Percentiles rank a stretch among this genome's conserved stretches.
phyloP scores from a whole-genome alignment of 1,139 yeast species.

The Casaregolazyma lundiana region DNA sequence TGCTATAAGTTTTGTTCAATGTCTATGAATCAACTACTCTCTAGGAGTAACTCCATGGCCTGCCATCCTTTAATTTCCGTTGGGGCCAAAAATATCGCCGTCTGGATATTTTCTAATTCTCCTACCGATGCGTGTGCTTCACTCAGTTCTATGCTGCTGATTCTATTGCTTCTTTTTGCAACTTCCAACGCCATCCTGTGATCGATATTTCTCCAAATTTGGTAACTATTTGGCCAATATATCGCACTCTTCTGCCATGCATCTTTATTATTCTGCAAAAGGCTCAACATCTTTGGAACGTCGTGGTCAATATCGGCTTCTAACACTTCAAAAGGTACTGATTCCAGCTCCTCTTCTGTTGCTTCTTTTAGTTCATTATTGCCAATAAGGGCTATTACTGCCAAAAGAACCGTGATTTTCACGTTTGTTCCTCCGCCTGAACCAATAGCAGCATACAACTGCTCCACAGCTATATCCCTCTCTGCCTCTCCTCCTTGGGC shows the following conservation, averaged over 20 bases:
- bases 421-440: constrained; percentile 57
- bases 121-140: constrained; percentile 42
- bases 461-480: constrained; percentile 66
- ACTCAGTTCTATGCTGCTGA: constrained; percentile 49
- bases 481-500: constrained; percentile 66
- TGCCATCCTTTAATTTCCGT: constrained; percentile 23
- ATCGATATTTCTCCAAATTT: constrained; percentile 64
- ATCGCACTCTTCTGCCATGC: constrained; percentile 70
- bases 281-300: constrained; percentile 49
- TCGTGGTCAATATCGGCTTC: constrained; percentile 39
- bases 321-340: constrained; percentile 46
- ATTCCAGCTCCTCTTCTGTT: constrained; percentile 59
- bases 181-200: constrained; percentile 51
- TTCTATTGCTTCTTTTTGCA: constrained; percentile 34
- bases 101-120: constrained; percentile 19
- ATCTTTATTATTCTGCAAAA: constrained; percentile 25
- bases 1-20: not conserved
- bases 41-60: not conserved
- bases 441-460: constrained; percentile 50
- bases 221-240: constrained; percentile 64
- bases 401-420: constrained; percentile 64
- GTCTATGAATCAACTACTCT: not conserved
- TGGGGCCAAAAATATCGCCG: constrained; percentile 26
- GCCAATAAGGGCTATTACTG: constrained; percentile 72
- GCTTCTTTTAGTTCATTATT: constrained; percentile 58